These are phyloP conservation scores for Aaosphaeria pasadenensis DNA, from an alignment of 2,329 filamentous ascomycete species.

Conservation along the genomic window DNA sequence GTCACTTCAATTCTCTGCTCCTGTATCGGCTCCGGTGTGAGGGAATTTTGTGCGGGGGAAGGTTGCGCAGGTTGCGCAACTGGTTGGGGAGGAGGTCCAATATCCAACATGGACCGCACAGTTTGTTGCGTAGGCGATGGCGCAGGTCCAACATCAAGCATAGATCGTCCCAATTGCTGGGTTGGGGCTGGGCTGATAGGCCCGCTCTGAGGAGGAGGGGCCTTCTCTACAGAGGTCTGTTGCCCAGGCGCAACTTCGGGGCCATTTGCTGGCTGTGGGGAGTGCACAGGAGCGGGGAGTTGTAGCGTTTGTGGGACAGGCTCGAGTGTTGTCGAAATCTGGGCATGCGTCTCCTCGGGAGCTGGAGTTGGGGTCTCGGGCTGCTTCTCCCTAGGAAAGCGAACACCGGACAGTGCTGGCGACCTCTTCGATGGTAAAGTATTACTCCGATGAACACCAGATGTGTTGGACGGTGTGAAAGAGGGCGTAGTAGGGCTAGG, in stretches of 20 bases:
- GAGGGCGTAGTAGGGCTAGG: constrained; percentile 57
- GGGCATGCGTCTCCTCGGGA: constrained; percentile 21
- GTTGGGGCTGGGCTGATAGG: not conserved
- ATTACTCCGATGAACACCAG: constrained; percentile 74
- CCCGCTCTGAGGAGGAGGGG: not conserved
- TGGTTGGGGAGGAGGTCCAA: not conserved
- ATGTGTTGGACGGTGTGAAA: constrained; percentile 39
- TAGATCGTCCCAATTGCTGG: not conserved
- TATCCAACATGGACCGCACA: not conserved
- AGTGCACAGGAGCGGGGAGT: not conserved
- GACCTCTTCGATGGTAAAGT: constrained; percentile 91
- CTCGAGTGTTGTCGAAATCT: constrained; percentile 11
- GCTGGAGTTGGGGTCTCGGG: constrained; percentile 53
- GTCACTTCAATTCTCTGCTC: constrained; percentile 14
- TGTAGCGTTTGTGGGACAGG: constrained; percentile 26
- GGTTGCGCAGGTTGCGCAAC: not conserved
- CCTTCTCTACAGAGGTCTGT: not conserved
- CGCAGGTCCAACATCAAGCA: not conserved
- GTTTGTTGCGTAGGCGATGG: not conserved
- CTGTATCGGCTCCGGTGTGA: not conserved
- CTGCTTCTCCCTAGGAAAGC: constrained; percentile 41
- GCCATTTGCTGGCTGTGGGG: too few species aligned
- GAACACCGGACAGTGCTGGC: constrained; percentile 55
- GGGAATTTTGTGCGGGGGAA: not conserved
- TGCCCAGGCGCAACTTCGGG: not conserved